A percentile compares a stretch with the other conserved stretches of the same genome.
These are phyloP conservation scores for Hansenula sp. DNA, from an alignment of 1,139 yeast species.

Conservation along the genomic window DNA sequence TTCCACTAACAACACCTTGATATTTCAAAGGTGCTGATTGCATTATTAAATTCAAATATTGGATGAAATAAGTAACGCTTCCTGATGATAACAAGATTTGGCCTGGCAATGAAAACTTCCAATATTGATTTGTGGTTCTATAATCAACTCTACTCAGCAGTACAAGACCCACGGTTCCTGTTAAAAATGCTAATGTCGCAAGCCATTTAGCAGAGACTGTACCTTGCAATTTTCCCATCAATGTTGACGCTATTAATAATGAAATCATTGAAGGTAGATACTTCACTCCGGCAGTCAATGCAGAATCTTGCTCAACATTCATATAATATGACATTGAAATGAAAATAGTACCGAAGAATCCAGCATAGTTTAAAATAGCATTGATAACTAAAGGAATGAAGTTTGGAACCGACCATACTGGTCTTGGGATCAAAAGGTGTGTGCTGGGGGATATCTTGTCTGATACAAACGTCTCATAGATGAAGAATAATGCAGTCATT, in stretches of 20 bases:
- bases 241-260: neutral
- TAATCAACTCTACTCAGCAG: constrained; percentile 20
- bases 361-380: constrained; percentile 10
- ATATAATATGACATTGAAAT: constrained; percentile 9
- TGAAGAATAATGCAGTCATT: constrained; percentile 8
- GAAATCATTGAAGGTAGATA: constrained; percentile 13
- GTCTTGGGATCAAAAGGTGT: constrained; percentile 14
- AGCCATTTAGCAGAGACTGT: constrained; percentile 15
- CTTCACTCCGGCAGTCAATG: constrained; percentile 24
- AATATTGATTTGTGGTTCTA: constrained; percentile 15
- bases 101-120: constrained; percentile 24
- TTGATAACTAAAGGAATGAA: constrained; percentile 13
- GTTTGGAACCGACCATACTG: constrained; percentile 15
- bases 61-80: constrained; percentile 7
- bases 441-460: constrained; percentile 6
- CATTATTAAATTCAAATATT: constrained; percentile 19
- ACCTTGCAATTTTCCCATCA: constrained; percentile 12
- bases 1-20: constrained; percentile 28
- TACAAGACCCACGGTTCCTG: constrained; percentile 14
- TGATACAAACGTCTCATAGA: constrained; percentile 11
- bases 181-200: constrained; percentile 14
- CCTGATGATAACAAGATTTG: constrained; percentile 19
- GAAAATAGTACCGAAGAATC: constrained; percentile 10
- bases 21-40: constrained; percentile 25
- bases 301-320: constrained; percentile 15